phyloP scores from a whole-genome alignment of 2,329 filamentous ascomycete genomes.

The Penicillium expansum region DNA sequence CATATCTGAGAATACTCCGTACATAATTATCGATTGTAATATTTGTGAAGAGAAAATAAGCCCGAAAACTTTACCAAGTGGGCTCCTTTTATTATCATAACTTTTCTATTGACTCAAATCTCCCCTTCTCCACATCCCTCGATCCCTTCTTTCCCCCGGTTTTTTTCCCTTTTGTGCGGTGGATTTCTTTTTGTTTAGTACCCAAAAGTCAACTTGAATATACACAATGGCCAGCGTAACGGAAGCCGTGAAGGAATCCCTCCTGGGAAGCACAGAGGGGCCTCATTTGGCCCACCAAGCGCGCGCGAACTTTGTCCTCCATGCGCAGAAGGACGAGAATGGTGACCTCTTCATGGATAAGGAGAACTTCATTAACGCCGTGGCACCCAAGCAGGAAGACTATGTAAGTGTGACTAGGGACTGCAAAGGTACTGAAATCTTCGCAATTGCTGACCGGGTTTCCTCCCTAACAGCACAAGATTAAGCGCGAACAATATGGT shows the following conservation, averaged over 20 bases:
- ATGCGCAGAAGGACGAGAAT: conserved; percentile 72
- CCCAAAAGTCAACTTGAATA: conserved; percentile 12
- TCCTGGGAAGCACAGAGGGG: conserved; percentile 62
- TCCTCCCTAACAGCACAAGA: conserved; percentile 72
- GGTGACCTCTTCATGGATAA: conserved; percentile 78
- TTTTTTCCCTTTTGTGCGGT: conserved; percentile 11
- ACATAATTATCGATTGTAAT: neutral
- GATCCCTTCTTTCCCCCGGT: conserved; percentile 15
- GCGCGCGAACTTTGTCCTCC: conserved; percentile 70
- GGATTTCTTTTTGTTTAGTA: conserved; percentile 7
- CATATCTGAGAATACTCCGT: neutral
- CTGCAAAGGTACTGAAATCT: neutral
- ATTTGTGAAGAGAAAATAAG: neutral
- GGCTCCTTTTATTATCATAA: neutral
- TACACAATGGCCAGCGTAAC: conserved; percentile 54
- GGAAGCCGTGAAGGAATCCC: conserved; percentile 73
- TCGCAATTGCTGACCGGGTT: conserved; percentile 19
- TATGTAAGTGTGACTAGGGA: conserved; percentile 67
- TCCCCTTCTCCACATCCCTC: conserved; percentile 23
- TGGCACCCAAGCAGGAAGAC: conserved; percentile 83
- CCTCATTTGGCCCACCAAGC: conserved; percentile 70
- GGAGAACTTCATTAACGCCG: conserved; percentile 85
- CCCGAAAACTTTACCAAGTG: neutral
- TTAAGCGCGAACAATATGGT: conserved; percentile 90
- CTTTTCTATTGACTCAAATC: conserved; percentile 23